A percentile compares a stretch with the other conserved stretches of the same genome.
These are phyloP conservation scores for Bassia scoparia DNA, from an alignment of 148 eudicot genomes.

Conservation along the genomic window DNA sequence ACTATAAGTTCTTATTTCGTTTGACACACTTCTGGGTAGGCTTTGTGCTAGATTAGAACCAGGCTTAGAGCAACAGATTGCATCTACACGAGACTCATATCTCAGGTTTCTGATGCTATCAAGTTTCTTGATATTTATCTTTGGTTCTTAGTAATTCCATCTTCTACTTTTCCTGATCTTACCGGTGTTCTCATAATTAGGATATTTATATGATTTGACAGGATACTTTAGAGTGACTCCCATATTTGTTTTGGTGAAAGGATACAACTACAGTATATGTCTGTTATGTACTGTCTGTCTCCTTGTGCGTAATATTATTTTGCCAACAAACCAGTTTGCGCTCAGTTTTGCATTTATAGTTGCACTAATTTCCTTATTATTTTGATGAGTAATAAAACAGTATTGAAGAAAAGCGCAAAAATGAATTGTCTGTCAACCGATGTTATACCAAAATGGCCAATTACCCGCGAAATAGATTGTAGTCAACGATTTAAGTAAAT, in stretches of 20 bases:
- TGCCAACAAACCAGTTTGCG: too few relatives aligned
- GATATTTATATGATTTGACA: conserved; percentile 51
- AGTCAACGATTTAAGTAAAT: too few relatives aligned
- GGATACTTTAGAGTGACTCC: conserved; percentile 69
- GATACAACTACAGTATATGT: conserved; percentile 59
- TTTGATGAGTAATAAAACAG: too few relatives aligned
- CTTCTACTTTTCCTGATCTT: conserved; percentile 2
- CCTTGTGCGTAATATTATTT: not conserved
- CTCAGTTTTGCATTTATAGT: too few relatives aligned
- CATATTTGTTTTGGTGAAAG: conserved; percentile 60
- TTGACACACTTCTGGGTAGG: conserved; percentile 27
- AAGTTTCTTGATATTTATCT: conserved; percentile 7
- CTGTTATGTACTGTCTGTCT: not conserved
- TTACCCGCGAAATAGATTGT: too few relatives aligned
- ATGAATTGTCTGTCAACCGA: too few relatives aligned
- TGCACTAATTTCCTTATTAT: too few relatives aligned
- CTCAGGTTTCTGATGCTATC: conserved; percentile 42
- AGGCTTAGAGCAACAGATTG: conserved; percentile 62
- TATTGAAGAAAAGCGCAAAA: too few relatives aligned
- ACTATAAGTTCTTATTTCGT: not conserved
- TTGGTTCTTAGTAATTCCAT: not conserved
- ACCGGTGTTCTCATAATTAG: conserved; percentile 28
- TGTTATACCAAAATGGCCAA: too few relatives aligned
- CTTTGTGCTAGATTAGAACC: conserved; percentile 52
- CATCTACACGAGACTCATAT: conserved; percentile 66